Conservation (phyloP, 192 early-diverging fungal genomes). For the Borealophlyctis nickersoniae region DNA sequence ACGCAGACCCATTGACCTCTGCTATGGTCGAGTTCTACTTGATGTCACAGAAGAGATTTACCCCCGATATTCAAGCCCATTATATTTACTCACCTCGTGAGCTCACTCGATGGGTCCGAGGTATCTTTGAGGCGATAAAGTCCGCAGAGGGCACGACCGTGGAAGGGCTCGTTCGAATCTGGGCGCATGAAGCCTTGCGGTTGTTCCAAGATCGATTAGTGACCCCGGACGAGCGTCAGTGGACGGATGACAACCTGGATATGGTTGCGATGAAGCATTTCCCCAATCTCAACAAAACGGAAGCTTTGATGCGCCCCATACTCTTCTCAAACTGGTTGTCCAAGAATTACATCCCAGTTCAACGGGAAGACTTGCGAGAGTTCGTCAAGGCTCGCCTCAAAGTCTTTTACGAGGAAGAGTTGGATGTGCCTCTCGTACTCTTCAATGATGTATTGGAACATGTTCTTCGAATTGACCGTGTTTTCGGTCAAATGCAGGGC, state of each 20-base stretch:
- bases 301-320: slow-evolving; percentile 82
- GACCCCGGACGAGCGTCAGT: slow-evolving; percentile 75
- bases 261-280: slow-evolving; percentile 82
- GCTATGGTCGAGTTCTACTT: slow-evolving; percentile 98
- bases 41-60: slow-evolving; percentile 86
- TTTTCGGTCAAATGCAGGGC: slow-evolving; percentile 96
- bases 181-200: slow-evolving; percentile 97
- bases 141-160: slow-evolving; percentile 69
- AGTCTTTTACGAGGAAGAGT: slow-evolving; percentile 99
- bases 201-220: slow-evolving; percentile 99
- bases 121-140: slow-evolving; percentile 92
- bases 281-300: slow-evolving; percentile 69
- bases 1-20: slow-evolving; percentile 82
- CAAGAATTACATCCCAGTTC: slow-evolving; percentile 87
- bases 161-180: slow-evolving; percentile 89
- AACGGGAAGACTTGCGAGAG: slow-evolving; percentile 84
- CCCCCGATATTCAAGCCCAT: slow-evolving; percentile 97
- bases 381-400: slow-evolving; percentile 91
- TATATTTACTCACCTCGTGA: slow-evolving; percentile 99
- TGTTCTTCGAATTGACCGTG: slow-evolving; percentile 95
- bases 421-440: slow-evolving; percentile 92
- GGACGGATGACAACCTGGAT: slow-evolving; percentile 89
- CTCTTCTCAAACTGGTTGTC: slow-evolving; percentile 98
- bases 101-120: slow-evolving; percentile 97
- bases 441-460: slow-evolving; percentile 99